A percentile compares a stretch with the other conserved stretches of the same genome.
Evolutionary conservation across 345 rosid species (phyloP).

Genomic region (Syzygium jambos): DNA sequence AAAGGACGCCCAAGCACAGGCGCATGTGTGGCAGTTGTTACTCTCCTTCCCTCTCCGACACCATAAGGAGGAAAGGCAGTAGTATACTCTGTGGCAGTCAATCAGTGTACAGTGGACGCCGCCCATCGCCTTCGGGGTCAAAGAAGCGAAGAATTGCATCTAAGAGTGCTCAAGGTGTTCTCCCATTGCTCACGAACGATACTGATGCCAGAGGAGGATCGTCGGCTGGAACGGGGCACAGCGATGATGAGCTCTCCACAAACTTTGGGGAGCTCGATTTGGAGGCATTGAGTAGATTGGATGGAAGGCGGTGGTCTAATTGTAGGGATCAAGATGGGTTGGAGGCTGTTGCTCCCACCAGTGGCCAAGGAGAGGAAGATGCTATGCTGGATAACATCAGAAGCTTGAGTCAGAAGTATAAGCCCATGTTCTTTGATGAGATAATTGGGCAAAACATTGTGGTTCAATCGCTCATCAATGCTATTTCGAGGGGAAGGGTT

Average conservation of each 20-base stretch:
- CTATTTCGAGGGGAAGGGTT: slow-evolving; percentile 66
- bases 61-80: slow-evolving; percentile 77
- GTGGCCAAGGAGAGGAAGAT: slow-evolving; percentile 64
- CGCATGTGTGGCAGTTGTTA: slow-evolving; percentile 65
- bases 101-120: slow-evolving; percentile 42
- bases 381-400: slow-evolving; percentile 44
- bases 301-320: slow-evolving; percentile 95
- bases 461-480: slow-evolving; percentile 73
- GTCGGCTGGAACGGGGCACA: slow-evolving; percentile 56
- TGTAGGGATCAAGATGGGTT: slow-evolving; percentile 84
- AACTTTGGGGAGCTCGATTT: slow-evolving; percentile 87
- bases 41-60: slow-evolving; percentile 92
- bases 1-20: slow-evolving; percentile 66
- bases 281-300: slow-evolving; percentile 97
- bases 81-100: slow-evolving; percentile 74
- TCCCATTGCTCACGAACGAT: slow-evolving; percentile 65
- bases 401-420: slow-evolving; percentile 87
- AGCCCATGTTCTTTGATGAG: slow-evolving; percentile 75
- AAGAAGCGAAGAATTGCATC: slow-evolving; percentile 42
- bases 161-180: slow-evolving; percentile 62
- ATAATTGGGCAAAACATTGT: slow-evolving; percentile 87
- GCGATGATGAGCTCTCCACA: slow-evolving; percentile 92
- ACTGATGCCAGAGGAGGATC: slow-evolving; percentile 69
- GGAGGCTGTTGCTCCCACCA: slow-evolving; percentile 40
- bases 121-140: slow-evolving; percentile 33